Evolutionary conservation across 1,284 basidiomycete genomes (phyloP), one percentile per base, ranked within the genome.

Genomic region (Cystobasidium sp.): DNA sequence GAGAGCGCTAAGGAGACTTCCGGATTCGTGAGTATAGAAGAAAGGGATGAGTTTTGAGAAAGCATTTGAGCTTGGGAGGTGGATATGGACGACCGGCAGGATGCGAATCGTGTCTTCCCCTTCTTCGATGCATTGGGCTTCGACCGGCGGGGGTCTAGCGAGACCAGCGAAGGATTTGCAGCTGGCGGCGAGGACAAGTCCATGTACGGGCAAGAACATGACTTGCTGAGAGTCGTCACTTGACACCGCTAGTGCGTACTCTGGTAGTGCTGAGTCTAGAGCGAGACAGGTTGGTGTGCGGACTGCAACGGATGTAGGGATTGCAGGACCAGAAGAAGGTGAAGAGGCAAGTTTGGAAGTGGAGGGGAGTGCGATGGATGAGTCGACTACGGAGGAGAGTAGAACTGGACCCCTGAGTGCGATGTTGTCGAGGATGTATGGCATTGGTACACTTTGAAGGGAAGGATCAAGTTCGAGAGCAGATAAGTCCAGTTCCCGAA

Each of bases 371-470:
- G 52, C 66, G 31, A 68, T 55, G 9, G 53, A 58, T 10, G 66
- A 68, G 16, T 58, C 53, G 9, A 63, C 55, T 24, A 73, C 55
- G 4, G 62, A 18, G 1, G 49, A 55, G 0, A 73, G 63, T 0
- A 73, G 53, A 1, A 9, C 37, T 6, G 63, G 52, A 44, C 70
- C 70, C 51, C 66, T 47, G n/a, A 58, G 20, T 20, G 24, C 16
- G 24, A 73, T 46, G 18, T 55, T 65, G 52, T 73, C 70, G 20
- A 66, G 62, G 39, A 73, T 65, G 55, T 73, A 73, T 12, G 49
- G 22, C n/a, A 58, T 16, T 18, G 70, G 70, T 22, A 73, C 53
- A 16, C 55, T 52, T 39, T 43, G 8, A n/a, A 73, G 41, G 16
- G 62, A 49, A 3, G 53, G 14, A 59, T 66, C 70, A 59, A 73